Conservation (phyloP, 2,329 filamentous ascomycete species). For the Fusarium pininemorale region DNA sequence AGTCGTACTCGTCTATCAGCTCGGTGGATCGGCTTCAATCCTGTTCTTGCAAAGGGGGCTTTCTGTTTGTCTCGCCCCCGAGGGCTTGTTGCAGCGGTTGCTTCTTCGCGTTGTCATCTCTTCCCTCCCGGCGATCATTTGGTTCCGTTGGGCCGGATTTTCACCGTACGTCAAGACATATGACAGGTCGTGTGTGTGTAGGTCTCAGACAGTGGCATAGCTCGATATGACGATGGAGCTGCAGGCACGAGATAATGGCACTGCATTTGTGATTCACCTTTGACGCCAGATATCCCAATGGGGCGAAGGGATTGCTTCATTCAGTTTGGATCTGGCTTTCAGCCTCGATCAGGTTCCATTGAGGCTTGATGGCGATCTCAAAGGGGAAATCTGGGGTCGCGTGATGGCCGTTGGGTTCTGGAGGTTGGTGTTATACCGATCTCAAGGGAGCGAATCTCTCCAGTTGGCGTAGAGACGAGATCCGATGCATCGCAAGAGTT, state of each 20-base stretch:
- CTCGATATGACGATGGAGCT: conserved; percentile 14
- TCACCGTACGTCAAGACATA: neutral
- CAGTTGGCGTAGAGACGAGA: conserved; percentile 10
- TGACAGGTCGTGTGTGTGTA: conserved; percentile 16
- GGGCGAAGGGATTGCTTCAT: neutral
- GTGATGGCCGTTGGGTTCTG: neutral
- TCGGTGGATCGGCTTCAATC: conserved; percentile 25
- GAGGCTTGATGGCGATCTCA: conserved; percentile 1
- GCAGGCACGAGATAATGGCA: conserved; percentile 1
- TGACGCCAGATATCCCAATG: neutral
- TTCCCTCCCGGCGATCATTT: conserved; percentile 33
- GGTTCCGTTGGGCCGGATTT: conserved; percentile 1
- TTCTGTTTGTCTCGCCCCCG: neutral
- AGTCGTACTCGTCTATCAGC: conserved; percentile 25
- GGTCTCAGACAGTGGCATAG: conserved; percentile 1
- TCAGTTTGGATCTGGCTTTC: neutral
- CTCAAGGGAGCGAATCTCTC: neutral
- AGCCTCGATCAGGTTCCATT: neutral
- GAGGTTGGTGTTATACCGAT: neutral
- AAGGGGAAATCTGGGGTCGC: neutral
- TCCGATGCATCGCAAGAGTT: neutral
- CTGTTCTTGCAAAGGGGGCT: conserved; percentile 12
- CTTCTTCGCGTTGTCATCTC: conserved; percentile 38
- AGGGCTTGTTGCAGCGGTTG: conserved; percentile 21
- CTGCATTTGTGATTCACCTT: neutral